A percentile compares a stretch with the other conserved stretches of the same genome.
phyloP scores from a whole-genome alignment of 2,329 filamentous ascomycete genomes.

The Cylindrodendrum hubeiense region DNA sequence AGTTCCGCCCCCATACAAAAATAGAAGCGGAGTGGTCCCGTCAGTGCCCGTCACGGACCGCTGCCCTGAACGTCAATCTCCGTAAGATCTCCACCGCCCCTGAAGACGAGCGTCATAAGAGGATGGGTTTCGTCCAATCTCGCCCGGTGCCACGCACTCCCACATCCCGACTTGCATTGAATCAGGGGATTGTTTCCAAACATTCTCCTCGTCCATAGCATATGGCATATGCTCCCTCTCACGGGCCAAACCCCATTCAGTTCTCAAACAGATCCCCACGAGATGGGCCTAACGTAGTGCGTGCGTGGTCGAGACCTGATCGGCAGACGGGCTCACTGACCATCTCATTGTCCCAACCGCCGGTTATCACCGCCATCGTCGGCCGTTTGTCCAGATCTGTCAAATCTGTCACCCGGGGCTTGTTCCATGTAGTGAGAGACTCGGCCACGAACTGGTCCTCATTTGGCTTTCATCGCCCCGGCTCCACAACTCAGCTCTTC shows the following conservation, averaged over 20 bases:
- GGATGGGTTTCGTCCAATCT: slow-evolving; percentile 15
- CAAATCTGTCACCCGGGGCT: slow-evolving; percentile 10
- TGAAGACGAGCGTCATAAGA: slow-evolving; percentile 9
- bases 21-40: slow-evolving; percentile 14
- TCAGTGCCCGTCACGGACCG: slow-evolving; percentile 7
- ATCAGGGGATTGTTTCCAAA: slow-evolving; percentile 24
- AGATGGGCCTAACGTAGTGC: not conserved
- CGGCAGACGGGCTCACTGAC: not conserved
- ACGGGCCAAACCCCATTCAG: slow-evolving; percentile 7
- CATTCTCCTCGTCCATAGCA: slow-evolving; percentile 3
- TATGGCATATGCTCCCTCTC: slow-evolving; percentile 14
- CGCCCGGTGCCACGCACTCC: slow-evolving; percentile 12
- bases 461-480: slow-evolving; percentile 21
- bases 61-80: slow-evolving; percentile 26
- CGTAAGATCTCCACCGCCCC: slow-evolving; percentile 26
- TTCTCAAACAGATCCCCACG: slow-evolving; percentile 8
- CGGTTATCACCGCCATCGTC: slow-evolving; percentile 11
- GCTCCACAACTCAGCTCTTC: slow-evolving; percentile 25
- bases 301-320: slow-evolving; percentile 4
- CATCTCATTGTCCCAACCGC: not conserved
- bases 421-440: slow-evolving; percentile 14
- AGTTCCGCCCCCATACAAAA: slow-evolving; percentile 17
- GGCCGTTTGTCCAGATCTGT: slow-evolving; percentile 13
- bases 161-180: slow-evolving; percentile 27
- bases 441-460: slow-evolving; percentile 20